These are phyloP conservation scores for Ophiostoma pallidulum DNA, from an alignment of 2,329 filamentous ascomycete species.

Conservation along the genomic window DNA sequence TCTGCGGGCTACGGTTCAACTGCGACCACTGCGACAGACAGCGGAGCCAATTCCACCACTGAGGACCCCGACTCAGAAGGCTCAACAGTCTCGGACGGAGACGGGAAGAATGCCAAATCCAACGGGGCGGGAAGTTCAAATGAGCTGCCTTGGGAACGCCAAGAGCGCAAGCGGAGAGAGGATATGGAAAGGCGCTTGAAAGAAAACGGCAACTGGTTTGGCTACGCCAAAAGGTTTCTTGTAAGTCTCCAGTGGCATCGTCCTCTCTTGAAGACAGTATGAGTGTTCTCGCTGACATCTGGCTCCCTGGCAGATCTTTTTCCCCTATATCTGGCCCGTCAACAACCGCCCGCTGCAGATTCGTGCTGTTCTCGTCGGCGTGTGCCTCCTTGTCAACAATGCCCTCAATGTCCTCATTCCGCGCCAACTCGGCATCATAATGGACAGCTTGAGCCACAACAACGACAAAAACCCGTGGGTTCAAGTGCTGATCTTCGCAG, in stretches of 20 bases:
- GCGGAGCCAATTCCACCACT: slow-evolving; percentile 16
- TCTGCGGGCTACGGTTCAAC: slow-evolving; percentile 33
- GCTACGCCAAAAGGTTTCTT: slow-evolving; percentile 64
- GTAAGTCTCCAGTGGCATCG: slow-evolving; percentile 25
- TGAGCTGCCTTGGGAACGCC: slow-evolving; percentile 47
- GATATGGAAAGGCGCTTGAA: slow-evolving; percentile 59
- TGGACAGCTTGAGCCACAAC: slow-evolving; percentile 52
- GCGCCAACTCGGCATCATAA: slow-evolving; percentile 71
- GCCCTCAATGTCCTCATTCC: slow-evolving; percentile 68
- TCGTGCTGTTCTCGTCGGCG: slow-evolving; percentile 54
- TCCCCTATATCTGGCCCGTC: slow-evolving; percentile 71
- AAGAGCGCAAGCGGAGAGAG: slow-evolving; percentile 44
- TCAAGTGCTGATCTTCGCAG: slow-evolving; percentile 42
- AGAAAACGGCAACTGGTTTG: slow-evolving; percentile 66
- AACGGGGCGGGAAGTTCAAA: slow-evolving; percentile 28
- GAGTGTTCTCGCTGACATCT: no score
- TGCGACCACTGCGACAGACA: slow-evolving; percentile 15
- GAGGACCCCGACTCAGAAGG: slow-evolving; percentile 33
- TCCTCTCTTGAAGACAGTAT: not conserved
- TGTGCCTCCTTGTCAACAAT: slow-evolving; percentile 62
- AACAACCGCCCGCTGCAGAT: slow-evolving; percentile 57
- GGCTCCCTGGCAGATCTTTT: slow-evolving; percentile 58
- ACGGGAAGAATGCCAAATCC: slow-evolving; percentile 17
- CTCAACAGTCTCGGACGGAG: slow-evolving; percentile 17
- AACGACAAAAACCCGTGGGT: slow-evolving; percentile 42